These are phyloP conservation scores for Cercospora canescens DNA, from an alignment of 2,329 filamentous ascomycete genomes.

Conservation along the genomic window DNA sequence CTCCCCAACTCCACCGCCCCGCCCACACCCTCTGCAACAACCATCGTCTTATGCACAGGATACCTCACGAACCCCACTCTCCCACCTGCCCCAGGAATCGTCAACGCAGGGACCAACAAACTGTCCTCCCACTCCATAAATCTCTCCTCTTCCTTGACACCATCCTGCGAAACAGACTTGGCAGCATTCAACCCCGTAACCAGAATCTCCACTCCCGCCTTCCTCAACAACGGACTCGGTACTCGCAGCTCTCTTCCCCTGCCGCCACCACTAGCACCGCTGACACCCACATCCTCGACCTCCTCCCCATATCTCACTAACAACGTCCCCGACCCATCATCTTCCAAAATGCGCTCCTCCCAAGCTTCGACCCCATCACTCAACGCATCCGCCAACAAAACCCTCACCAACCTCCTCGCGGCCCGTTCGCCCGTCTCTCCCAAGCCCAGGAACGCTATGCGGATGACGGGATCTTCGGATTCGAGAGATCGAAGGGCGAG, in stretches of 20 bases:
- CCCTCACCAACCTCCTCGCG: conserved; percentile 65
- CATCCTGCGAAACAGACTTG: conserved; percentile 28
- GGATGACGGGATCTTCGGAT: conserved; percentile 52
- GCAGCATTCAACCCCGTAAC: conserved; percentile 55
- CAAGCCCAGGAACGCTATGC: conserved; percentile 54
- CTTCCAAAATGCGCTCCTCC: conserved; percentile 44
- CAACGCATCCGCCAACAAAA: conserved; percentile 54
- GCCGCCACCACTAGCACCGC: conserved; percentile 27
- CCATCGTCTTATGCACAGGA: conserved; percentile 78
- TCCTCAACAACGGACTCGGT: conserved; percentile 62
- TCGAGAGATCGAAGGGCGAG: conserved; percentile 68
- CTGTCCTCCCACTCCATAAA: conserved; percentile 56
- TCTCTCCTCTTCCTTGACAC: conserved; percentile 15
- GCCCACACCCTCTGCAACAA: conserved; percentile 71
- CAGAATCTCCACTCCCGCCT: conserved; percentile 64
- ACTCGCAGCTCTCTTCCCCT: conserved; percentile 62
- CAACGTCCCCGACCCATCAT: conserved; percentile 38
- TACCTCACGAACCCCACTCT: conserved; percentile 69
- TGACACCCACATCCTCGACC: conserved; percentile 44
- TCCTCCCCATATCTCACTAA: conserved; percentile 55
- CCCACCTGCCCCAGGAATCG: conserved; percentile 64
- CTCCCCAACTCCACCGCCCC: conserved; percentile 60
- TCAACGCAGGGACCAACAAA: conserved; percentile 72
- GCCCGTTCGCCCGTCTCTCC: conserved; percentile 42
- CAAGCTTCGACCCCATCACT: conserved; percentile 40